These are phyloP conservation scores for Agaricus bisporus DNA, from an alignment of 768 basidiomycete species.

Conservation along the genomic window DNA sequence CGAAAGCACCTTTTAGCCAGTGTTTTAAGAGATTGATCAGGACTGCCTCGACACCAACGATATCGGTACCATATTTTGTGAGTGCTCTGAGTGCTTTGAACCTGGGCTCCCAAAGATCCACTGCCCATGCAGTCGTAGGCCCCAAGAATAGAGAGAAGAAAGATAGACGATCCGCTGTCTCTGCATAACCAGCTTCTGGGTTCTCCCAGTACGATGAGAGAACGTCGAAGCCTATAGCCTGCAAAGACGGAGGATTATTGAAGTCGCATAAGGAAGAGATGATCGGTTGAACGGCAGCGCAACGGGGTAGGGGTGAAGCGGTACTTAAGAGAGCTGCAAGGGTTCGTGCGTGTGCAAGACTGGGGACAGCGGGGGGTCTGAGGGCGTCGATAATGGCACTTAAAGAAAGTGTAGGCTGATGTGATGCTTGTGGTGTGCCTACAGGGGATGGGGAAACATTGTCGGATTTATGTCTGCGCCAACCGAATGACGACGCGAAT, in stretches of 20 bases:
- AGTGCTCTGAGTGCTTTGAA: conserved; percentile 64
- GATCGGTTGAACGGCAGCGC: conserved; percentile 50
- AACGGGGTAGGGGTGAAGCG: conserved; percentile 50
- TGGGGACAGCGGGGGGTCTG: conserved; percentile 59
- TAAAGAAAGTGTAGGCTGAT: conserved; percentile 16
- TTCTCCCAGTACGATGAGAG: conserved; percentile 66
- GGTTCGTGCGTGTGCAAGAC: conserved; percentile 53
- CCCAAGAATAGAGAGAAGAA: conserved; percentile 61
- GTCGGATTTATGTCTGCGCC: conserved; percentile 6
- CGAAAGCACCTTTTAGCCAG: conserved; percentile 67
- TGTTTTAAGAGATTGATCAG: conserved; percentile 49
- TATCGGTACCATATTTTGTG: conserved; percentile 52
- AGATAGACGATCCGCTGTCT: conserved; percentile 53
- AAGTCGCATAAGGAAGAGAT: conserved; percentile 51
- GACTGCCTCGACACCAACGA: conserved; percentile 56
- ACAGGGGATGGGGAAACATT: neutral
- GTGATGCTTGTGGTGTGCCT: neutral
- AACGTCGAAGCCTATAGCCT: conserved; percentile 68
- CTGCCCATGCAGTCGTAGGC: conserved; percentile 41
- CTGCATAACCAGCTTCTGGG: conserved; percentile 36
- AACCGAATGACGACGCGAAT: conserved; percentile 8
- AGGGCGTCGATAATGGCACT: conserved; percentile 38
- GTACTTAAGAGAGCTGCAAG: conserved; percentile 46
- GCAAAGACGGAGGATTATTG: conserved; percentile 49
- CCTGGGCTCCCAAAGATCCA: conserved; percentile 67